These are phyloP conservation scores for Diddensiella caesifluorescens DNA, from an alignment of 805 yeast species.

Conservation along the genomic window DNA sequence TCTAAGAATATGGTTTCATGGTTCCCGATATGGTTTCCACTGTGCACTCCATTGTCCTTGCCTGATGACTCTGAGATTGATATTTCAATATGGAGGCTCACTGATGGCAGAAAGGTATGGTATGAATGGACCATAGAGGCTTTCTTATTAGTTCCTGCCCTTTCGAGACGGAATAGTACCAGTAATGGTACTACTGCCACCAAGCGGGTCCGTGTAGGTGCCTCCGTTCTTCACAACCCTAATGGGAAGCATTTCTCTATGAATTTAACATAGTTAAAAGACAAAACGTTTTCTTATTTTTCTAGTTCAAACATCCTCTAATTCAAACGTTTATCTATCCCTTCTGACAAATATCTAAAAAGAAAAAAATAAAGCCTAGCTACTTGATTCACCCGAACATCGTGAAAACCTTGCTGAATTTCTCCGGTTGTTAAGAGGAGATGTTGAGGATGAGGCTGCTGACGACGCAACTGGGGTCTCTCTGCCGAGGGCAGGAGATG, in stretches of 20 bases:
- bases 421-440: constrained; percentile 1
- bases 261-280: constrained; percentile 17
- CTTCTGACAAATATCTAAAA: not conserved
- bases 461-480: not conserved
- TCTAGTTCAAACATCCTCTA: not conserved
- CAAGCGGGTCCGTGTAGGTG: constrained; percentile 21
- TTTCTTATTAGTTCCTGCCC: constrained; percentile 34
- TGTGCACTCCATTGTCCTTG: constrained; percentile 47
- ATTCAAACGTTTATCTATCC: not conserved
- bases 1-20: constrained; percentile 53
- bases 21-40: constrained; percentile 65
- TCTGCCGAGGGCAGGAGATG: constrained; percentile 12
- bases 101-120: constrained; percentile 46
- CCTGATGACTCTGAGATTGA: constrained; percentile 53
- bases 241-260: constrained; percentile 26
- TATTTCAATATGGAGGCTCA: constrained; percentile 46
- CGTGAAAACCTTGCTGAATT: constrained; percentile 5
- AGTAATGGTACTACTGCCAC: constrained; percentile 15
- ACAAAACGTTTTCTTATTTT: not conserved
- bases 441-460: not conserved
- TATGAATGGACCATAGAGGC: constrained; percentile 62
- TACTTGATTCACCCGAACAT: constrained; percentile 1
- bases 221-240: constrained; percentile 28
- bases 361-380: not conserved
- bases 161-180: constrained; percentile 13